Conservation (phyloP, 2,329 filamentous ascomycete species). For the Xylariaceae sp. region DNA sequence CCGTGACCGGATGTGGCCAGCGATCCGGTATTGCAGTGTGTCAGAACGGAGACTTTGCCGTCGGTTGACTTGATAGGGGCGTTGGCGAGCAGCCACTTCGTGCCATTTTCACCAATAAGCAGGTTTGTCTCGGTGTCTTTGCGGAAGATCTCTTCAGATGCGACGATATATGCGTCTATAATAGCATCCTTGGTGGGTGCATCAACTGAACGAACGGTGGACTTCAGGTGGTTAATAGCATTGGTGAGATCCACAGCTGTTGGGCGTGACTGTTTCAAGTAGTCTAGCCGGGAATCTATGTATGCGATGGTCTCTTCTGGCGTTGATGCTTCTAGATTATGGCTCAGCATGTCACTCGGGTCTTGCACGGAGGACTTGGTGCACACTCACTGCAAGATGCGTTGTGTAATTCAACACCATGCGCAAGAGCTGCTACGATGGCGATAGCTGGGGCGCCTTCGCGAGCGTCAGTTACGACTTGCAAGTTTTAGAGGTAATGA, state of each 20-base stretch:
- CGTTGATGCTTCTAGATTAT: slow-evolving; percentile 31
- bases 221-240: slow-evolving; percentile 76
- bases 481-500: background rate
- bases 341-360: background rate
- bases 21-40: slow-evolving; percentile 97
- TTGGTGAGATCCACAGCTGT: slow-evolving; percentile 95
- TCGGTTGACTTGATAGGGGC: slow-evolving; percentile 40
- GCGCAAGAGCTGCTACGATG: slow-evolving; percentile 87
- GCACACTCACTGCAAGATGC: slow-evolving; percentile 36
- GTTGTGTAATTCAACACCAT: slow-evolving; percentile 77
- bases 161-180: slow-evolving; percentile 65
- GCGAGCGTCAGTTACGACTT: background rate
- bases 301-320: slow-evolving; percentile 60
- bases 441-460: slow-evolving; percentile 87
- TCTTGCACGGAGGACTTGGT: background rate
- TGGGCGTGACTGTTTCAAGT: slow-evolving; percentile 82
- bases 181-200: slow-evolving; percentile 49
- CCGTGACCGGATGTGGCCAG: slow-evolving; percentile 97
- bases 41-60: slow-evolving; percentile 71
- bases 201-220: slow-evolving; percentile 49
- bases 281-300: slow-evolving; percentile 74
- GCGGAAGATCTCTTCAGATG: slow-evolving; percentile 80
- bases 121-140: slow-evolving; percentile 87
- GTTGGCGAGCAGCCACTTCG: slow-evolving; percentile 72
- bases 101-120: slow-evolving; percentile 77